Evolutionary conservation across 257 asterid species (phyloP), one percentile per base, ranked within the genome.

Genomic region (Lycium ferocissimum): DNA sequence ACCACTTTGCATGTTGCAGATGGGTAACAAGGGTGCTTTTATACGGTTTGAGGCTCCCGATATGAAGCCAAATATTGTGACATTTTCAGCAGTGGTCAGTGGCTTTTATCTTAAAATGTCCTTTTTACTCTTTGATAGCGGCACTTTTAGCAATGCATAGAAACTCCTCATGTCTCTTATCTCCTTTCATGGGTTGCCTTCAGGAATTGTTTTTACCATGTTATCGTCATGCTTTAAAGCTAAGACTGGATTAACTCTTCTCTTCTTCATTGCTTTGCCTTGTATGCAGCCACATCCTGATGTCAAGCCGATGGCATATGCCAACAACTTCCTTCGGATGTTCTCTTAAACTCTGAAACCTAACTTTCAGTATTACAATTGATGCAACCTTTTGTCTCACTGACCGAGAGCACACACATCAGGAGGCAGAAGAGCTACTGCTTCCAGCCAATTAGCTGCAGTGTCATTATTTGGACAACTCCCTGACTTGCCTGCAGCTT

Each of bases 21-120:
- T 95, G 99, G 99, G 99, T 79, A 97, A 97, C 94, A 95, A 97
- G 84, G 99, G 99, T 7, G 99, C 99, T 57, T 95, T 95, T 84
- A 97, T 97, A 89, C 98, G 95, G 6, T 97, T 97, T 62, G 99
- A 92, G 90, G 96, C 99, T 79, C 99, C 99, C 1, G 91, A 90
- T 69, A 66, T 97, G 92, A 94, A 92, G 91, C 99, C 99, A 85
- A 92, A 93, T 51, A 92, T 95, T 58, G 96, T 89, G 70, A 90
- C 98, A 3, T 97, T 94, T 92, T 89, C 99, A 81, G 96, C 99
- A 63, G 99, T 95, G 99, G 99, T 97, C 51, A 89, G 98, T 93
- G 80, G 79, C 83, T 88, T 85, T 38, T 83, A 69, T 58, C 81
- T 75, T 86, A 13, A 15, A 49, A 79, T 58, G 37, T 22, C 9